phyloP scores from a whole-genome alignment of 1,284 basidiomycete species.

The Sanghuangporus weigelae region DNA sequence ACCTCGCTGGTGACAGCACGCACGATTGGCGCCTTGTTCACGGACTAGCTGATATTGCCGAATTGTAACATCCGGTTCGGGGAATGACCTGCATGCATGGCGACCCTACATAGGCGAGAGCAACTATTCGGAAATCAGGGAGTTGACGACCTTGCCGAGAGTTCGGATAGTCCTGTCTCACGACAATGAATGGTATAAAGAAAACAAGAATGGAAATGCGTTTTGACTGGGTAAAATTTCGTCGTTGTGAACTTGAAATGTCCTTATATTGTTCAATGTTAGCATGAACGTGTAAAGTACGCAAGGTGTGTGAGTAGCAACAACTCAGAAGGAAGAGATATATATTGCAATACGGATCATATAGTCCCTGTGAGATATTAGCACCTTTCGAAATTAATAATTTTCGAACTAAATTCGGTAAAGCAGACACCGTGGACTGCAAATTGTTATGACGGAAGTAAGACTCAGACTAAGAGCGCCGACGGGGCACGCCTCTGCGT shows the following conservation, averaged over 20 bases:
- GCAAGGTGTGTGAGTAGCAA: background rate
- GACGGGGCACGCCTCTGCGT: background rate
- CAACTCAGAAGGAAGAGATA: background rate
- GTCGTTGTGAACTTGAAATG: background rate
- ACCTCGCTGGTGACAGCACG: slow-evolving; percentile 49
- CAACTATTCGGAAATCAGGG: slow-evolving; percentile 38
- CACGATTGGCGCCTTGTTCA: slow-evolving; percentile 51
- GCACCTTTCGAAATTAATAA: no score
- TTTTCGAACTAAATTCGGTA: no score
- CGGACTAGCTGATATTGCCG: slow-evolving; percentile 38
- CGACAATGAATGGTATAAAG: slow-evolving; percentile 47
- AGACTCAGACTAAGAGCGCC: background rate
- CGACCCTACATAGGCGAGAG: slow-evolving; percentile 36
- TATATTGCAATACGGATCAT: background rate
- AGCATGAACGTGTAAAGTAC: no score
- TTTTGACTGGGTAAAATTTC: slow-evolving; percentile 38
- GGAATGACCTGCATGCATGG: slow-evolving; percentile 34
- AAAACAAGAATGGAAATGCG: slow-evolving; percentile 34
- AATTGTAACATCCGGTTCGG: slow-evolving; percentile 20
- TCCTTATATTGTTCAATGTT: background rate
- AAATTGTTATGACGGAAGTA: no score
- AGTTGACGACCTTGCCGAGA: slow-evolving; percentile 32
- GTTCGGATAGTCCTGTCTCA: slow-evolving; percentile 50
- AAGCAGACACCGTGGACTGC: no score
- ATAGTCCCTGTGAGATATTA: no score